phyloP scores from a whole-genome alignment of 805 yeast genomes.

The Monosporozyma solicola region DNA sequence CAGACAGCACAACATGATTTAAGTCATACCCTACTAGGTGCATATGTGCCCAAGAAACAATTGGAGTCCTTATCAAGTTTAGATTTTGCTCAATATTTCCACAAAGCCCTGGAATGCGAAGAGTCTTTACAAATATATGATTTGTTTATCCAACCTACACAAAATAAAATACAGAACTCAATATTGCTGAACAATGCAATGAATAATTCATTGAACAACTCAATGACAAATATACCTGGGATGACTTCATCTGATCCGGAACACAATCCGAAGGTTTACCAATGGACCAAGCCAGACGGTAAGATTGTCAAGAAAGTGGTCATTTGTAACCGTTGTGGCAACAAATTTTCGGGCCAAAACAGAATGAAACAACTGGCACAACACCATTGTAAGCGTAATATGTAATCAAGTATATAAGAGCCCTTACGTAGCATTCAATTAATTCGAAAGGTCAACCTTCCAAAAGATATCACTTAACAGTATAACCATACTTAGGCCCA shows the following conservation, averaged over 20 bases:
- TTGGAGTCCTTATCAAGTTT: constrained; percentile 26
- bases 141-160: constrained; percentile 6
- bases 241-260: not conserved
- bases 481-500: not conserved
- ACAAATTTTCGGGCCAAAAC: constrained; percentile 19
- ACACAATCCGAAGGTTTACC: constrained; percentile 1
- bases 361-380: constrained; percentile 14
- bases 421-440: not conserved
- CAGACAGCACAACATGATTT: constrained; percentile 20
- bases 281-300: constrained; percentile 5
- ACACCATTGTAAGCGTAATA: constrained; percentile 13
- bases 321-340: constrained; percentile 20
- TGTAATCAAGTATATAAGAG: not conserved
- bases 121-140: constrained; percentile 23
- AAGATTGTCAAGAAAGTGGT: constrained; percentile 18
- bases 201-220: not conserved
- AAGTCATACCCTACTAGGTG: constrained; percentile 27
- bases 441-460: too few species aligned
- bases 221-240: not conserved
- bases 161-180: constrained; percentile 2
- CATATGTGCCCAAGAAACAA: constrained; percentile 27
- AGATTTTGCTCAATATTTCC: constrained; percentile 29
- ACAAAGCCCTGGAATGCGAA: constrained; percentile 23
- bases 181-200: not conserved
- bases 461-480: too few species aligned